These are phyloP conservation scores for Penicillium macrosclerotiorum DNA, from an alignment of 495 filamentous ascomycete species.

Conservation along the genomic window DNA sequence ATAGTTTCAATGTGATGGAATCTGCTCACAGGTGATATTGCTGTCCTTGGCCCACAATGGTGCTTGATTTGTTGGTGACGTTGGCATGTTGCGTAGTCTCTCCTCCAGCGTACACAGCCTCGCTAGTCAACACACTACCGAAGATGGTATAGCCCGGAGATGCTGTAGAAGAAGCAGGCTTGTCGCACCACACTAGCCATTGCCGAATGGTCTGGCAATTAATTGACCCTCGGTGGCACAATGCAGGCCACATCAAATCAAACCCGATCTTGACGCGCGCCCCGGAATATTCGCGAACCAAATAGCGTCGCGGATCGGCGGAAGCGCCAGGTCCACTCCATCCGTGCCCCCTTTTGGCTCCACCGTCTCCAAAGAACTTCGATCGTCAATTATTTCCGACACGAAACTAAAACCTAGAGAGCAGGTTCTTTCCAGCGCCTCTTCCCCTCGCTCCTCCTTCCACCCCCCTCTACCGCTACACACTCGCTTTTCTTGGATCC, in stretches of 20 bases:
- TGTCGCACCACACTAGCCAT: too few species aligned
- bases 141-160: neutral
- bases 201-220: too few species aligned
- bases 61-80: neutral
- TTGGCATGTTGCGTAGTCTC: neutral
- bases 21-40: too few species aligned
- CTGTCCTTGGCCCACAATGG: too few species aligned
- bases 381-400: constrained; percentile 10
- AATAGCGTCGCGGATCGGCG: constrained; percentile 17
- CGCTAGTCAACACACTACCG: too few species aligned
- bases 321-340: constrained; percentile 10
- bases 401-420: neutral
- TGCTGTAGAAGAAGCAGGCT: too few species aligned
- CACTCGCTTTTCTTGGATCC: neutral
- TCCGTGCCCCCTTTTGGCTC: constrained; percentile 19
- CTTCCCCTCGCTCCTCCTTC: neutral
- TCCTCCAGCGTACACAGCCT: neutral
- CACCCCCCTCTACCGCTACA: neutral
- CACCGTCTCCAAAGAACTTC: constrained; percentile 11
- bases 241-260: neutral
- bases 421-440: neutral
- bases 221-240: too few species aligned
- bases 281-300: constrained; percentile 10
- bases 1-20: neutral
- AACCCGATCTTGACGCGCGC: neutral